Conservation (phyloP, 2,329 filamentous ascomycete genomes). For the Blastomyces silverae region DNA sequence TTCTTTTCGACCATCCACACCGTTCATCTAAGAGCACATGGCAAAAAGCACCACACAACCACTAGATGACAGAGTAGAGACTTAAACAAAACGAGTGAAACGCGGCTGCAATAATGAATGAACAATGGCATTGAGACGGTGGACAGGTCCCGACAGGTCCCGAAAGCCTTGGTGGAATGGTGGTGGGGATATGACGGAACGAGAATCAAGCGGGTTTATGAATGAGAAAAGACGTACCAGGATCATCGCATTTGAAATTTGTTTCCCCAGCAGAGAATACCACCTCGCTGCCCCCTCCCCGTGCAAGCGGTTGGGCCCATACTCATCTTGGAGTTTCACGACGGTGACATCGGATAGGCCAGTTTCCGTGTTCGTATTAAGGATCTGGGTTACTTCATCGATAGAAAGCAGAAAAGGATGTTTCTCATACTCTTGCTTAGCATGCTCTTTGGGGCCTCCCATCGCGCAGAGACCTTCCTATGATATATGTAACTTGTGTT, state of each 20-base stretch:
- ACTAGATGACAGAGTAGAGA: conserved; percentile 2
- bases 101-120: background rate
- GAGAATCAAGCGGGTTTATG: background rate
- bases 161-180: background rate
- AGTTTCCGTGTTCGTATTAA: conserved; percentile 44
- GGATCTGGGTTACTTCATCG: conserved; percentile 39
- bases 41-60: conserved; percentile 7
- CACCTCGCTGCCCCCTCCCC: conserved; percentile 42
- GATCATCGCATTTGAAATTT: conserved; percentile 52
- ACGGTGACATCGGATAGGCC: conserved; percentile 44
- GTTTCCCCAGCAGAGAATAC: conserved; percentile 46
- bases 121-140: background rate
- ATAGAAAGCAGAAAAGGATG: conserved; percentile 33
- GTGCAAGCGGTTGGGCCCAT: conserved; percentile 47
- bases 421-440: conserved; percentile 27
- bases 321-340: conserved; percentile 40
- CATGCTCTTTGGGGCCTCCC: conserved; percentile 17
- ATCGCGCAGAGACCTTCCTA: conserved; percentile 16
- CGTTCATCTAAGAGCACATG: conserved; percentile 6
- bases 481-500: background rate
- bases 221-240: conserved; percentile 33
- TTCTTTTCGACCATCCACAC: conserved; percentile 1
- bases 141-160: no score
- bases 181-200: background rate
- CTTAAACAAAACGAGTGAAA: conserved; percentile 1